Conservation (phyloP, 495 filamentous ascomycete genomes). For the Talaromyces wortmannii region DNA sequence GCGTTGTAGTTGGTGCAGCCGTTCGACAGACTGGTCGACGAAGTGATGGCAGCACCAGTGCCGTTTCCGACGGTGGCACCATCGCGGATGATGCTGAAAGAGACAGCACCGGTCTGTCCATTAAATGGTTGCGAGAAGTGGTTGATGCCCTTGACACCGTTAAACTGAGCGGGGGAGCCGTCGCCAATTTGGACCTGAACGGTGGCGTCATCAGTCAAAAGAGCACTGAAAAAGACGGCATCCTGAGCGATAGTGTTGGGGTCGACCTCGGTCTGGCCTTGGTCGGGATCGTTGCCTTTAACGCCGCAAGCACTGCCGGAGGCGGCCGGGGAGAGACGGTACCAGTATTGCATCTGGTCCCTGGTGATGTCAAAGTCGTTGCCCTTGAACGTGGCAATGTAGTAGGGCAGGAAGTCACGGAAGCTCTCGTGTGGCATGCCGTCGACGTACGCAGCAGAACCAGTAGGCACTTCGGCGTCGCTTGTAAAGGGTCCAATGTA, state of each 20-base stretch:
- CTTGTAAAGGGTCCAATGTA: conserved; percentile 57
- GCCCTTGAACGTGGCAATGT: conserved; percentile 50
- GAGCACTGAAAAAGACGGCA: conserved; percentile 30
- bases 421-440: conserved; percentile 48
- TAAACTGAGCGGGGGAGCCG: conserved; percentile 22
- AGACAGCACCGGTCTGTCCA: conserved; percentile 42
- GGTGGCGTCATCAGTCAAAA: conserved; percentile 18
- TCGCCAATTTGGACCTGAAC: conserved; percentile 48
- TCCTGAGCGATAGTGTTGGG: conserved; percentile 22
- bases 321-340: conserved; percentile 40
- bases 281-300: conserved; percentile 26
- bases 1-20: conserved; percentile 5
- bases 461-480: conserved; percentile 38
- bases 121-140: conserved; percentile 43
- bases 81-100: conserved; percentile 40
- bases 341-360: conserved; percentile 52
- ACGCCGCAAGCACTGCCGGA: conserved; percentile 24
- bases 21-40: neutral
- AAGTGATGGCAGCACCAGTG: conserved; percentile 39
- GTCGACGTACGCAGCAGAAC: conserved; percentile 41
- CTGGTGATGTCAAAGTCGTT: neutral
- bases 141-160: conserved; percentile 40
- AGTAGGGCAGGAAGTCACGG: conserved; percentile 52
- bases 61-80: conserved; percentile 14
- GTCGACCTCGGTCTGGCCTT: conserved; percentile 15